Base-by-base conservation (phyloP, 179 eudicot species). In the Spinacia oleracea region DNA sequence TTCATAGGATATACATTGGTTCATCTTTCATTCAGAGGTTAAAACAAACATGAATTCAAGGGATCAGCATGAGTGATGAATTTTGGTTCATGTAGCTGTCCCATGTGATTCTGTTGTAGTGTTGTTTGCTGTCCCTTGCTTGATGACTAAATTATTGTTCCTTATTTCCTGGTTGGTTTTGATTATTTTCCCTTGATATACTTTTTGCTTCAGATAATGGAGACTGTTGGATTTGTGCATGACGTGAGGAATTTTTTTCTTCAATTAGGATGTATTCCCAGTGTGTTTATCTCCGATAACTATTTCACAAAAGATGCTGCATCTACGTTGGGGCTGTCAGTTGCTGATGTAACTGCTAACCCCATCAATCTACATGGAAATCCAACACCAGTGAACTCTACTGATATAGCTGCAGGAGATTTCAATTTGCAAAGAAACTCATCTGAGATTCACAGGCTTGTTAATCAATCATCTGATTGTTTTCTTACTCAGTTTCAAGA, bases 201-300 rank as follows among this genome's bases (percentile, higher is more conserved):
- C 43, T 70, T n/a, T 62, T 15, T 31, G 32, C 64, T 82, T 72
- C 91, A 96, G 99, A 89, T 93, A 56, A 77, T 77, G 83, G 98
- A 93, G 88, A 90, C 89, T 83, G 74, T 83, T 87, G 87, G 87
- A 80, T 91, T 93, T 82, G 85, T 96, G 70, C 89, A 88, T 83
- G 89, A 89, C 56, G 97, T 89, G 77, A 87, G 85, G 87, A 86
- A 84, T 63, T 79, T 93, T 79, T 79, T 96, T 71, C 89, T 80
- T 79, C 94, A 90, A 77, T 84, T 93, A 71, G 96, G 93, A 77
- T 78, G 89, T 80, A 85, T 89, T 67, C 88, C 92, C 42, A 85
- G 91, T 70, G 87, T 83, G 11, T 79, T 87, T 58, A 64, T 82
- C 73, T 83, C 96, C 60, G 95, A 89, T 68, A 85, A 87, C 75